Conservation (phyloP, 257 asterid species). For the Phtheirospermum japonicum region DNA sequence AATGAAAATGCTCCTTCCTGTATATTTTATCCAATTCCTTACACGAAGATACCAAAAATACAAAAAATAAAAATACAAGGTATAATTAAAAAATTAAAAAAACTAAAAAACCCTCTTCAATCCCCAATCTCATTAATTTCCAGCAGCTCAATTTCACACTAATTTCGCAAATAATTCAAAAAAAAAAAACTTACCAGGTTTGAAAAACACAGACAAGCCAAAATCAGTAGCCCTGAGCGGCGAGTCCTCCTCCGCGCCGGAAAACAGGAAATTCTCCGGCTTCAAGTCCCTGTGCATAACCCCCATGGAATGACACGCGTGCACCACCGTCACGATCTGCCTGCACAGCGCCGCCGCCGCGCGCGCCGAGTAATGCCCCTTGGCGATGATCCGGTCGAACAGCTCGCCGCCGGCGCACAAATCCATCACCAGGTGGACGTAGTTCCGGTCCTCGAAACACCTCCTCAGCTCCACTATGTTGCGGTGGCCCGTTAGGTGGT, state of each 20-base stretch:
- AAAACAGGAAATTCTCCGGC: conserved; percentile 71
- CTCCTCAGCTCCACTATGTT: conserved; percentile 71
- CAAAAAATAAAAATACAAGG: no score
- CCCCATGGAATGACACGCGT: conserved; percentile 72
- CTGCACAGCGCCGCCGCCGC: conserved; percentile 67
- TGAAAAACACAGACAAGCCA: conserved; percentile 62
- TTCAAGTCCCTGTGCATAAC: conserved; percentile 80
- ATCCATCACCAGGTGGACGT: conserved; percentile 67
- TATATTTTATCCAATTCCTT: not conserved
- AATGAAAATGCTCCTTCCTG: no score
- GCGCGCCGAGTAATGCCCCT: conserved; percentile 73
- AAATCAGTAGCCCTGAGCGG: conserved; percentile 76
- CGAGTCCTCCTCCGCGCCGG: conserved; percentile 47
- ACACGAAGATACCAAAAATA: no score
- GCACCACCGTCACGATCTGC: conserved; percentile 71
- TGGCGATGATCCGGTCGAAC: conserved; percentile 64
- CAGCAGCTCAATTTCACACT: not conserved
- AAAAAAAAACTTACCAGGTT: conserved; percentile 43
- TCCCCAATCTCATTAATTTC: conserved; percentile 3
- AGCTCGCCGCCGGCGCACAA: conserved; percentile 79
- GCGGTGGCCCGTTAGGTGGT: conserved; percentile 69
- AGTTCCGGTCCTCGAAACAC: conserved; percentile 62
- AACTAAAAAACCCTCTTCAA: not conserved
- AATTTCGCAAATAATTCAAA: not conserved
- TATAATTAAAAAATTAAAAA: no score